A percentile compares a stretch with the other conserved stretches of the same genome.
These are phyloP conservation scores for Fusarium praegraminearum DNA, from an alignment of 2,329 filamentous ascomycete species.

Conservation along the genomic window DNA sequence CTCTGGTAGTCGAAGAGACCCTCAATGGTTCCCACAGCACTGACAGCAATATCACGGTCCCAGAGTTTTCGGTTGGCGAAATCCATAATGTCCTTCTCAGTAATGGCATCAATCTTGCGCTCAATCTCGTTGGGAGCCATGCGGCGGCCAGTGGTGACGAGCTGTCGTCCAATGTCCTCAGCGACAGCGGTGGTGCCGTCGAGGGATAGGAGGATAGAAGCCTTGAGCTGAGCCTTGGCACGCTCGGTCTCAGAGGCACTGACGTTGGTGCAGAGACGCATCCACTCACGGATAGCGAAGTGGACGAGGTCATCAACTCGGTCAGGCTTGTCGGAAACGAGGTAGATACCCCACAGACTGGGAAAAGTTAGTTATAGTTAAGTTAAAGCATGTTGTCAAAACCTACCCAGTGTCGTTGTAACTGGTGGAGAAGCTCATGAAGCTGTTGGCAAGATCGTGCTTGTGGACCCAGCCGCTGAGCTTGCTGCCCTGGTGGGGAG, in stretches of 20 bases:
- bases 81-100: constrained; percentile 96
- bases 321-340: constrained; percentile 90
- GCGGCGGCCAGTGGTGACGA: constrained; percentile 95
- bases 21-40: constrained; percentile 93
- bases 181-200: constrained; percentile 97
- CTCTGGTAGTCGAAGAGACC: constrained; percentile 83
- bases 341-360: constrained; percentile 99
- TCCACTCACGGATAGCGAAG: constrained; percentile 99
- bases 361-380: constrained; percentile 42
- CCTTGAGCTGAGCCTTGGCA: constrained; percentile 99
- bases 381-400: neutral
- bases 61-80: constrained; percentile 96
- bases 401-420: constrained; percentile 98
- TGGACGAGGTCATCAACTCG: constrained; percentile 95
- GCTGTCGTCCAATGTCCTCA: constrained; percentile 98
- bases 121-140: constrained; percentile 95
- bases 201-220: constrained; percentile 94
- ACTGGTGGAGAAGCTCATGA: constrained; percentile 99
- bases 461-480: constrained; percentile 95
- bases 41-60: constrained; percentile 96
- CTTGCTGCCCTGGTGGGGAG: constrained; percentile 97
- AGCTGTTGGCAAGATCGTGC: constrained; percentile 97
- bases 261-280: constrained; percentile 90
- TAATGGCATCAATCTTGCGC: constrained; percentile 87
- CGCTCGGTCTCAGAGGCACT: constrained; percentile 93